Conservation (phyloP, 371 early-diverging fungal species). For the Fennellomyces sp. region DNA sequence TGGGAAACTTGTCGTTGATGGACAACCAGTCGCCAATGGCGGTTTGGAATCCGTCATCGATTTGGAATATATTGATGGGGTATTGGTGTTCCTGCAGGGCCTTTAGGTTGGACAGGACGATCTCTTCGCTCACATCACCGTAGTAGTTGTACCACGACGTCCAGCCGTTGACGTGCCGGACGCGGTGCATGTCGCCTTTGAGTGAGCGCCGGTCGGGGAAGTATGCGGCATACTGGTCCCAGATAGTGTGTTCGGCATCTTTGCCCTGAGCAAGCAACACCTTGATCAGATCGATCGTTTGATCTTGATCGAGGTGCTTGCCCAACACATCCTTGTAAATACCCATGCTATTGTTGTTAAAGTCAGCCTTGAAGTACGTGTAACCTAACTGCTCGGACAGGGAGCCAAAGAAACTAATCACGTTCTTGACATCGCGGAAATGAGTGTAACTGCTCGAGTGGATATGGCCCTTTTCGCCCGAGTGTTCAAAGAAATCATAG, state of each 20-base stretch:
- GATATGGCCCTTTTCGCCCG: slow-evolving; percentile 52
- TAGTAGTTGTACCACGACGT: slow-evolving; percentile 67
- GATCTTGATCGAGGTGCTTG: slow-evolving; percentile 20
- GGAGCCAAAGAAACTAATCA: slow-evolving; percentile 52
- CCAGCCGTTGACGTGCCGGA: slow-evolving; percentile 50
- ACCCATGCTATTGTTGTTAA: slow-evolving; percentile 35
- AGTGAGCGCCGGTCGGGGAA: slow-evolving; percentile 34
- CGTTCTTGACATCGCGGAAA: slow-evolving; percentile 48
- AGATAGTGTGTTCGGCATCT: slow-evolving; percentile 38
- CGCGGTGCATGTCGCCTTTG: slow-evolving; percentile 23
- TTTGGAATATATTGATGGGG: slow-evolving; percentile 63
- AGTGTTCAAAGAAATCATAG: slow-evolving; percentile 55
- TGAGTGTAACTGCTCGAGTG: slow-evolving; percentile 61
- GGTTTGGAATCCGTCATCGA: slow-evolving; percentile 64
- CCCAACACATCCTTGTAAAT: slow-evolving; percentile 55
- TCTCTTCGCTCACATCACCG: slow-evolving; percentile 55
- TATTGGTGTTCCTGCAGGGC: slow-evolving; percentile 41
- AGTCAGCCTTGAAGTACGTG: slow-evolving; percentile 58
- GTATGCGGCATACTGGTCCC: slow-evolving; percentile 51
- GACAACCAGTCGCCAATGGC: slow-evolving; percentile 65
- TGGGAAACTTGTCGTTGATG: slow-evolving; percentile 55
- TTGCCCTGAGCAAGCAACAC: slow-evolving; percentile 37
- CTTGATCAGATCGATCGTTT: slow-evolving; percentile 29
- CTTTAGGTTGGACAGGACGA: slow-evolving; percentile 49
- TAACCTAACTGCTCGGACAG: slow-evolving; percentile 56